These are phyloP conservation scores for Suillus discolor DNA, from an alignment of 768 basidiomycete species.

Conservation along the genomic window DNA sequence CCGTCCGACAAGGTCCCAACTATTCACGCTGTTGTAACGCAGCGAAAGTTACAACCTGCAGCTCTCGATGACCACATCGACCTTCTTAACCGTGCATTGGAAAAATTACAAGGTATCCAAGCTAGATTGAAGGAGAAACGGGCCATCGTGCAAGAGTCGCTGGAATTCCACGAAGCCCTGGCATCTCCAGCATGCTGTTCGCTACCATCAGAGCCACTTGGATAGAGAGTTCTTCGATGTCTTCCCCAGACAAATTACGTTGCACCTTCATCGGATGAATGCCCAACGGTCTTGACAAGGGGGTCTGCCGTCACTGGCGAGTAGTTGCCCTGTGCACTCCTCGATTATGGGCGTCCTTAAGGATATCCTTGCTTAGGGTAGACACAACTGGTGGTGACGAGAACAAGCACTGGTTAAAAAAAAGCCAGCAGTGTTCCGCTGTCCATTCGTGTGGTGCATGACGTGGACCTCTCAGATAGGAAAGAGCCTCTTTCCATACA, in stretches of 20 bases:
- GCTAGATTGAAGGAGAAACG: constrained; percentile 22
- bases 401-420: constrained; percentile 27
- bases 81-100: constrained; percentile 19
- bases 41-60: constrained; percentile 24
- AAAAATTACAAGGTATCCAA: constrained; percentile 21
- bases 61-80: constrained; percentile 22
- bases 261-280: constrained; percentile 21
- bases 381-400: constrained; percentile 17
- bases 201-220: constrained; percentile 32
- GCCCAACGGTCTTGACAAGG: constrained; percentile 31
- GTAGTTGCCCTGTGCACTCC: constrained; percentile 34
- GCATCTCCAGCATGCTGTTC: constrained; percentile 19
- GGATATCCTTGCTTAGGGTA: constrained; percentile 20
- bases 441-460: constrained; percentile 28
- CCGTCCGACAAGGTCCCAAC: constrained; percentile 18
- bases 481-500: constrained; percentile 12
- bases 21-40: constrained; percentile 23
- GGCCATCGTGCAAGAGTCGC: constrained; percentile 20
- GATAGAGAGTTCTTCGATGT: constrained; percentile 33
- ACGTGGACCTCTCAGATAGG: constrained; percentile 17
- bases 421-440: constrained; percentile 32
- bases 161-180: constrained; percentile 27
- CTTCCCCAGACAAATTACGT: constrained; percentile 27
- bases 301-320: constrained; percentile 34
- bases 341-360: constrained; percentile 34